phyloP scores from a whole-genome alignment of 371 early-diverging fungal genomes.

The Mucor racemosus region DNA sequence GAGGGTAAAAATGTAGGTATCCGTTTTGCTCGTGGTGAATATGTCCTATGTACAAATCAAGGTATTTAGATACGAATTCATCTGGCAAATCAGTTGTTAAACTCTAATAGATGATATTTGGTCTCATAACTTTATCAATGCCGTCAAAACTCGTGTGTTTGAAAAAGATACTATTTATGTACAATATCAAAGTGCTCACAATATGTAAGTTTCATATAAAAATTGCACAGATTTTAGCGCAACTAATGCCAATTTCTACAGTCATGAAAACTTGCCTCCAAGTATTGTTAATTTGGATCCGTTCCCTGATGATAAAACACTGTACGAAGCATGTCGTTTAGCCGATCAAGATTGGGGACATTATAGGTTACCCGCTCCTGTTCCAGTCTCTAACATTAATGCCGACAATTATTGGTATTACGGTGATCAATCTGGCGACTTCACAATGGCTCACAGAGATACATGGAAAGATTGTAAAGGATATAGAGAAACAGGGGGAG shows the following conservation, averaged over 20 bases:
- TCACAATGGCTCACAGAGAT: constrained; percentile 51
- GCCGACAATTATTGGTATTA: constrained; percentile 33
- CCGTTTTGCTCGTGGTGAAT: constrained; percentile 53
- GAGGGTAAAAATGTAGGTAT: constrained; percentile 56
- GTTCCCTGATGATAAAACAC: constrained; percentile 43
- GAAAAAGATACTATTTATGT: constrained; percentile 43
- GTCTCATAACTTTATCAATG: constrained; percentile 54
- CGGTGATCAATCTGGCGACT: constrained; percentile 52
- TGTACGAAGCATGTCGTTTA: constrained; percentile 41
- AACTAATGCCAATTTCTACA: not conserved
- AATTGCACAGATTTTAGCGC: not conserved
- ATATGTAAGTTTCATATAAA: constrained; percentile 35
- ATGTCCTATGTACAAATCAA: constrained; percentile 51
- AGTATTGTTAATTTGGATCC: constrained; percentile 42
- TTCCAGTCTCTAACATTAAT: constrained; percentile 17
- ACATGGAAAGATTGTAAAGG: constrained; percentile 48
- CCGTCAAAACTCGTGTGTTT: constrained; percentile 47
- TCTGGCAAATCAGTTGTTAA: too few species aligned
- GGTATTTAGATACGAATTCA: constrained; percentile 23
- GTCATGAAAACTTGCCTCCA: constrained; percentile 48
- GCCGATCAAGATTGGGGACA: constrained; percentile 45
- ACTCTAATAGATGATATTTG: constrained; percentile 46
- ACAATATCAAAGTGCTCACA: constrained; percentile 45
- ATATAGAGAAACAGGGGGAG: constrained; percentile 49
- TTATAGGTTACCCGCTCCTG: constrained; percentile 28